These are phyloP conservation scores for Penicilliopsis zonata DNA, from an alignment of 495 filamentous ascomycete genomes.

Conservation along the genomic window DNA sequence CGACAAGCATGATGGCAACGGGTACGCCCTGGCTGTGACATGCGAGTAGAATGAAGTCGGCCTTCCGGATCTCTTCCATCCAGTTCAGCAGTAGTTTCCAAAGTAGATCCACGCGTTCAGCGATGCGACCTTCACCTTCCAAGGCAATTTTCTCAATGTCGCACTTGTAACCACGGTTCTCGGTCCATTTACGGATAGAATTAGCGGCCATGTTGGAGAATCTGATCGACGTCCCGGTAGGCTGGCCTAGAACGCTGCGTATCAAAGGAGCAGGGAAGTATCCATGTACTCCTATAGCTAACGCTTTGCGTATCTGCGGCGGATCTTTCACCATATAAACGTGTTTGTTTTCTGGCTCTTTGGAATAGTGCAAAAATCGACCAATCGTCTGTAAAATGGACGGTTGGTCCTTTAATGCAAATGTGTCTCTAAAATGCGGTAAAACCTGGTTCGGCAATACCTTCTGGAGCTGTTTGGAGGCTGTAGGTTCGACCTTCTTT, in stretches of 20 bases:
- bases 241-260: constrained; percentile 80
- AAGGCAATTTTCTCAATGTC: constrained; percentile 84
- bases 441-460: constrained; percentile 52
- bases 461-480: constrained; percentile 33
- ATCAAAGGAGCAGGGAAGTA: constrained; percentile 81
- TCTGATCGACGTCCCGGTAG: constrained; percentile 85
- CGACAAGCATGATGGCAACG: constrained; percentile 85
- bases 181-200: constrained; percentile 71
- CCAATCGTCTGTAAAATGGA: constrained; percentile 63
- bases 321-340: constrained; percentile 58
- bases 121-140: constrained; percentile 95
- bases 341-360: constrained; percentile 52
- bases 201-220: constrained; percentile 84
- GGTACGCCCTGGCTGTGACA: constrained; percentile 95
- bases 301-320: constrained; percentile 63
- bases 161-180: constrained; percentile 49
- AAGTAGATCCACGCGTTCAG: constrained; percentile 75
- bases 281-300: constrained; percentile 91
- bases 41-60: constrained; percentile 80
- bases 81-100: constrained; percentile 94
- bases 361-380: constrained; percentile 48
- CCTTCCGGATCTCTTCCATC: constrained; percentile 78
- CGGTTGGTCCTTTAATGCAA: constrained; percentile 50
- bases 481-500: constrained; percentile 25
- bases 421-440: constrained; percentile 57